phyloP scores from a whole-genome alignment of 2,329 filamentous ascomycete genomes.

The Aspergillus hortae region DNA sequence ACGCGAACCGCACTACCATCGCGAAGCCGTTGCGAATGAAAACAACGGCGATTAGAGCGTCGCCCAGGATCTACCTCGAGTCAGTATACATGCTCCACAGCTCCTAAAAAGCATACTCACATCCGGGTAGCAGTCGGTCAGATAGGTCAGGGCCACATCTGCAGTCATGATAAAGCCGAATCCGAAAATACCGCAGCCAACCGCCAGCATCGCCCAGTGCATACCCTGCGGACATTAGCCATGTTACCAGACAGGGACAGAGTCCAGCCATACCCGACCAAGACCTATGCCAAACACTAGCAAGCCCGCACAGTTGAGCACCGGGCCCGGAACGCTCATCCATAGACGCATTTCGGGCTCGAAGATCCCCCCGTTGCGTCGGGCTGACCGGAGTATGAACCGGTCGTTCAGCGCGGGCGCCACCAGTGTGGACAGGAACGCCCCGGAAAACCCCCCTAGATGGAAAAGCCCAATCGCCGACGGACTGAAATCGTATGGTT shows the following conservation, averaged over 20 bases:
- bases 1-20: constrained; percentile 45
- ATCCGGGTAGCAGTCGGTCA: constrained; percentile 28
- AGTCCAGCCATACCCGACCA: background rate
- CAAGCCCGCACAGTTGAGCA: constrained; percentile 8
- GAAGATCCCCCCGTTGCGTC: constrained; percentile 37
- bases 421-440: constrained; percentile 31
- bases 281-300: background rate
- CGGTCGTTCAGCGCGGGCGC: constrained; percentile 35
- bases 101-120: background rate
- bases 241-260: too few relatives aligned
- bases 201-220: constrained; percentile 41
- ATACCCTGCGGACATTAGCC: constrained; percentile 30
- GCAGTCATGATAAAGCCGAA: constrained; percentile 3
- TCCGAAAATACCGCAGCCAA: constrained; percentile 27
- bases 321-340: constrained; percentile 24
- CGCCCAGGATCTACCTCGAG: constrained; percentile 41
- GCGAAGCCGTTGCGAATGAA: constrained; percentile 45
- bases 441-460: constrained; percentile 39
- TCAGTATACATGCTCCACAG: too few relatives aligned
- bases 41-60: constrained; percentile 45
- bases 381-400: constrained; percentile 33
- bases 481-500: constrained; percentile 40
- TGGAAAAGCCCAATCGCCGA: constrained; percentile 37
- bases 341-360: constrained; percentile 47
- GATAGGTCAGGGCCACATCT: constrained; percentile 4